phyloP scores from a whole-genome alignment of 1,284 basidiomycete genomes.

The Moesziomyces antarcticus region DNA sequence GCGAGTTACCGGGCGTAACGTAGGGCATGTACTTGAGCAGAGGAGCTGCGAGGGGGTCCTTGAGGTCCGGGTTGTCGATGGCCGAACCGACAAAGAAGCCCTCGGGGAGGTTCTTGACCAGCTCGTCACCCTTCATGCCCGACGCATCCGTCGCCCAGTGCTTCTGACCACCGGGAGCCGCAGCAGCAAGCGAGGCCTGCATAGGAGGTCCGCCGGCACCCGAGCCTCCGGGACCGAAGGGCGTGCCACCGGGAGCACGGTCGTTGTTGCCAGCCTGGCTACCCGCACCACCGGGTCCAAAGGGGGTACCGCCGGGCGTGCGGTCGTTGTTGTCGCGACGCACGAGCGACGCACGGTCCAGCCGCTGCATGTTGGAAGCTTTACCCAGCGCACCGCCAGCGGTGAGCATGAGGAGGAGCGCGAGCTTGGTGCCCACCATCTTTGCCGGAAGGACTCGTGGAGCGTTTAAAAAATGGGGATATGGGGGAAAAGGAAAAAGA shows the following conservation, averaged over 20 bases:
- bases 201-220: constrained; percentile 6
- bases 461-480: background rate
- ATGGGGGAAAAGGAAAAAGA: background rate
- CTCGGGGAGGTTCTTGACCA: constrained; percentile 15
- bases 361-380: constrained; percentile 16
- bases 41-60: constrained; percentile 15
- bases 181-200: constrained; percentile 5
- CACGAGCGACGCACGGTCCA: constrained; percentile 20
- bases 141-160: constrained; percentile 40
- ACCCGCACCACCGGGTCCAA: constrained; percentile 2
- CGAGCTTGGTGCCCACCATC: constrained; percentile 40
- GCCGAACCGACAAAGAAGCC: constrained; percentile 39
- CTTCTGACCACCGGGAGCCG: constrained; percentile 26
- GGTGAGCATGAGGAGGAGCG: constrained; percentile 39
- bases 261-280: too few relatives aligned
- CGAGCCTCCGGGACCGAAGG: constrained; percentile 1
- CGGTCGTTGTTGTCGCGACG: background rate
- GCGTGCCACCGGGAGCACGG: constrained; percentile 3
- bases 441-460: constrained; percentile 3
- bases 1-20: constrained; percentile 28
- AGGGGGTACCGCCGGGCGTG: constrained; percentile 1
- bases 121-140: constrained; percentile 33
- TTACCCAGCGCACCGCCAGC: constrained; percentile 37
- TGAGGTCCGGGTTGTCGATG: constrained; percentile 36
- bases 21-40: constrained; percentile 29